Percentiles rank a stretch among this genome's conserved stretches.
phyloP scores from a whole-genome alignment of 1,139 yeast genomes.

The Saccharomyces hybrid region DNA sequence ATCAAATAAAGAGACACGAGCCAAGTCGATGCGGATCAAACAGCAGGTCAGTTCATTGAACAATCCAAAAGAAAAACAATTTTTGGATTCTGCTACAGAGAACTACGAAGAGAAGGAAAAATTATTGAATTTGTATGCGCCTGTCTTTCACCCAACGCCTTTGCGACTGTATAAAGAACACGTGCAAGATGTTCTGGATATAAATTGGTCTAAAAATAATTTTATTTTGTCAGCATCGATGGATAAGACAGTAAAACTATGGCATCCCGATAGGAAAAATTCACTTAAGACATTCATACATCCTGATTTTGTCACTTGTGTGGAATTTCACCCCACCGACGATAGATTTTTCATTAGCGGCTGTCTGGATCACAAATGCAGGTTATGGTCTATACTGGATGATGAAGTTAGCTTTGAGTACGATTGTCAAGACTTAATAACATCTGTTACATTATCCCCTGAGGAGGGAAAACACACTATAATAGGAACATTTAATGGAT shows the following conservation, averaged over 20 bases:
- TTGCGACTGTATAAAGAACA: constrained; percentile 59
- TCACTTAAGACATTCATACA: constrained; percentile 64
- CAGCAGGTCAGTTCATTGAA: constrained; percentile 4
- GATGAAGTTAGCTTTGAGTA: constrained; percentile 38
- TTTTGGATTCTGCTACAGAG: constrained; percentile 3
- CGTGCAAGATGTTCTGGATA: constrained; percentile 55
- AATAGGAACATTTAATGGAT: constrained; percentile 80
- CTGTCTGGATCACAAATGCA: constrained; percentile 67
- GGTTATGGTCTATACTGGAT: constrained; percentile 83
- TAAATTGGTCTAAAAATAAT: constrained; percentile 87
- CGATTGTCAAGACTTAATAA: constrained; percentile 19
- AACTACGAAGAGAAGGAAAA: constrained; percentile 5
- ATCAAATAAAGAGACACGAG: constrained; percentile 5
- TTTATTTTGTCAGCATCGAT: constrained; percentile 75
- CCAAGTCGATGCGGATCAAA: constrained; percentile 4
- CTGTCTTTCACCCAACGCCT: constrained; percentile 74
- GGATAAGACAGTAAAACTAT: constrained; percentile 75
- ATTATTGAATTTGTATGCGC: constrained; percentile 43
- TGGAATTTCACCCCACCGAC: constrained; percentile 77
- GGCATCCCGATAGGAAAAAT: constrained; percentile 70
- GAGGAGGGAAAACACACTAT: constrained; percentile 50
- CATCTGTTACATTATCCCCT: constrained; percentile 18
- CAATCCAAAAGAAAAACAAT: constrained; percentile 2
- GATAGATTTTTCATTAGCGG: constrained; percentile 85
- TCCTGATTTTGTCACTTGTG: constrained; percentile 76